Conservation (phyloP, 345 rosid genomes). For the Gossypium arboreum region DNA sequence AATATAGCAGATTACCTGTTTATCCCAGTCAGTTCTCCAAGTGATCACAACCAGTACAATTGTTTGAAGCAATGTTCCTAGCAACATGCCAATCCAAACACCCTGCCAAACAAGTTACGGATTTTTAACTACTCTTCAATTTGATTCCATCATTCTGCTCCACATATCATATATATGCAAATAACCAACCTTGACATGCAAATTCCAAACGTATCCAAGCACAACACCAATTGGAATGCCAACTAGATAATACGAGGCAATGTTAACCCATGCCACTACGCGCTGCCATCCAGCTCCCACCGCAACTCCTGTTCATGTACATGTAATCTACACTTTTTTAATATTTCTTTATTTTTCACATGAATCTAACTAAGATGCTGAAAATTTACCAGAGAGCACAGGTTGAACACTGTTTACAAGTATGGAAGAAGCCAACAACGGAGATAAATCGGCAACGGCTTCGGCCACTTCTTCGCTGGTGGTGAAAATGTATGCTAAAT, state of each 20-base stretch:
- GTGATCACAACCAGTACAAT: too few species aligned
- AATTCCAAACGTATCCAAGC: conserved; percentile 46
- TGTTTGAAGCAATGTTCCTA: conserved; percentile 40
- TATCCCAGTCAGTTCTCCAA: conserved; percentile 50
- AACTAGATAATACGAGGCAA: conserved; percentile 61
- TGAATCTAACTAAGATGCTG: neutral
- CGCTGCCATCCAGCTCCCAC: conserved; percentile 84
- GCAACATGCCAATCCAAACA: conserved; percentile 77
- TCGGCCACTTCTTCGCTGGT: conserved; percentile 43
- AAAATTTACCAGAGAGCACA: conserved; percentile 65
- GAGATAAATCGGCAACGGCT: conserved; percentile 64
- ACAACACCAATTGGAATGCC: conserved; percentile 66
- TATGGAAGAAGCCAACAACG: conserved; percentile 60
- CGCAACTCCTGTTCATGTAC: conserved; percentile 53
- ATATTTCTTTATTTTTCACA: too few species aligned
- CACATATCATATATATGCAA: too few species aligned
- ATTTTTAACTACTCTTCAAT: too few species aligned
- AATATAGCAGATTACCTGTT: neutral
- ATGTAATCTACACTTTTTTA: too few species aligned
- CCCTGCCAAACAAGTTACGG: conserved; percentile 35
- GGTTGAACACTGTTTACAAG: conserved; percentile 81
- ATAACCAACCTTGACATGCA: conserved; percentile 57
- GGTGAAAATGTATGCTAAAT: conserved; percentile 61
- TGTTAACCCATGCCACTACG: conserved; percentile 63
- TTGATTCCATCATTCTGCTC: too few species aligned